Evolutionary conservation across 2,329 filamentous ascomycete species (phyloP), one percentile per base, ranked within the genome.

Genomic region (Amesomyces nigricolor): DNA sequence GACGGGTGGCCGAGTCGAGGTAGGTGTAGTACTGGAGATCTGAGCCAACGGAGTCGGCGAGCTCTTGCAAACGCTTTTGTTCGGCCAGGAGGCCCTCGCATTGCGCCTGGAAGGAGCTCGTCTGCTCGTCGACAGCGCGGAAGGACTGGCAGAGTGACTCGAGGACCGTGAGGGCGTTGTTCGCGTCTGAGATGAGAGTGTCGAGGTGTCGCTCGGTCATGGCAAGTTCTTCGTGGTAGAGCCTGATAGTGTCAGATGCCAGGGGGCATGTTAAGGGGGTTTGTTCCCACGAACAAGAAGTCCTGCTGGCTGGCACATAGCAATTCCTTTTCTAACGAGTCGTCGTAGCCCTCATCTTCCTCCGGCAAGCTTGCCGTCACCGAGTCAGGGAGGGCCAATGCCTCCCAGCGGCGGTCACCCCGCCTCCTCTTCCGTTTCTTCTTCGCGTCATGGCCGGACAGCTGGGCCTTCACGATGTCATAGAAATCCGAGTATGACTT

Each of bases 1-100:
- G 82, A 53, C 91, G 82, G 0, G 91, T 96, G 58, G 92, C 91
- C 46, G 87, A 91, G 61, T 99, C 94, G 5, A 99, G 79, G 67
- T 96, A 96, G 17, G 88, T 83, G 70, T 99, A 99, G 71, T 95
- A 96, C 67, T 91, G 86, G n/a, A 96, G 76, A 64, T 96, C 95
- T 22, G 89, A 88, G 26, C 89, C 87, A 54, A 99, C 87, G 56
- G 91, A 86, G 62, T 95, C 83, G 2, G 91, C 90, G 42, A 99
- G 79, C 61, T 79, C 81, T 59, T 89, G 85, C 40, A 96, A 78
- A 22, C 88, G 83, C 64, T 80, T 83, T 72, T 97, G 91, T 64
- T 96, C 91, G 1, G 81, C 77, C 30, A 97, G 75, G 2, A 99
- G 78, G 54, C 89, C 88, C 67, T 96, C 90, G 71, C 94, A 99